phyloP scores from a whole-genome alignment of 108 stramenopile genomes.

The Fistulifera pelliculosa region DNA sequence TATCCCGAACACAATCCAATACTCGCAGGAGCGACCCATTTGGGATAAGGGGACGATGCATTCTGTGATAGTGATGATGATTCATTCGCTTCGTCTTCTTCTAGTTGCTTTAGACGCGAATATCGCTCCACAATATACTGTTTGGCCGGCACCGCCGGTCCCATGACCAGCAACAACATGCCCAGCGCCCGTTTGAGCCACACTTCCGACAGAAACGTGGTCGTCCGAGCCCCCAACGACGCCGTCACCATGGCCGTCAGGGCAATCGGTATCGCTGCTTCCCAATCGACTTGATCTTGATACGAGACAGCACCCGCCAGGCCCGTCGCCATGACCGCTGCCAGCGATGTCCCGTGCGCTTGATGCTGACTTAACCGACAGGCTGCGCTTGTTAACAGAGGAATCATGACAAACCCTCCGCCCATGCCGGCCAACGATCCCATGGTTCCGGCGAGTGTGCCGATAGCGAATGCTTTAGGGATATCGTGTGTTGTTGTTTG shows the following conservation, averaged over 20 bases:
- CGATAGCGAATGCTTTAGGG: conserved; percentile 55
- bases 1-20: conserved; percentile 55
- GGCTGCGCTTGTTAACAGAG: conserved; percentile 42
- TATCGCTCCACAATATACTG: conserved; percentile 28
- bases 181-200: conserved; percentile 59
- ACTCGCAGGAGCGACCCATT: conserved; percentile 27
- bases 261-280: conserved; percentile 63
- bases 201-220: conserved; percentile 32
- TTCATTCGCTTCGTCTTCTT: conserved; percentile 5
- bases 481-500: background rate
- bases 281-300: conserved; percentile 64
- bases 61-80: background rate
- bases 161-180: conserved; percentile 77
- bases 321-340: conserved; percentile 85
- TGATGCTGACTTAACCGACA: conserved; percentile 76
- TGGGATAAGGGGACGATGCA: background rate
- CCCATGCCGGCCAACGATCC: conserved; percentile 89
- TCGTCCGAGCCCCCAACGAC: conserved; percentile 51
- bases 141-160: conserved; percentile 74
- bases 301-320: conserved; percentile 78
- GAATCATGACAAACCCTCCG: conserved; percentile 89
- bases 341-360: conserved; percentile 86
- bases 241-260: conserved; percentile 71
- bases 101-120: conserved; percentile 3
- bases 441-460: conserved; percentile 58